Conservation (phyloP, 441 rosid species). For the Erysimum cheiri region DNA sequence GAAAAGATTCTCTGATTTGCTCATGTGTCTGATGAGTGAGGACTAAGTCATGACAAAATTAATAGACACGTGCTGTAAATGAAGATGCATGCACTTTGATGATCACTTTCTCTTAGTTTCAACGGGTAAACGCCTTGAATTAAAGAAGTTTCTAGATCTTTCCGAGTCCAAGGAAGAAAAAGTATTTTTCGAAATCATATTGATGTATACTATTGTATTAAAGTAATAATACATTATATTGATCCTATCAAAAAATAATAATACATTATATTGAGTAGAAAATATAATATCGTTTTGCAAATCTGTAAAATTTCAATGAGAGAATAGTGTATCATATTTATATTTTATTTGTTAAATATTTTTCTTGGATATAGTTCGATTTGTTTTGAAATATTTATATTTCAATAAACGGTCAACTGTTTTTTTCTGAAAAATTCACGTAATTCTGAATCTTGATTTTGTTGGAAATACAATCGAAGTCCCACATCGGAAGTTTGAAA, state of each 20-base stretch:
- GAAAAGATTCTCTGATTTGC: constrained; percentile 13
- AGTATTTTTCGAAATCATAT: neutral
- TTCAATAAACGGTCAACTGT: neutral
- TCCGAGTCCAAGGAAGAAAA: neutral
- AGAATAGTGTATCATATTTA: too few species aligned
- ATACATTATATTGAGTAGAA: neutral
- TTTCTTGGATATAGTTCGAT: neutral
- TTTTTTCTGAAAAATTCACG: neutral
- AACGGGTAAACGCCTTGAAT: constrained; percentile 9
- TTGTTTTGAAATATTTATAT: neutral
- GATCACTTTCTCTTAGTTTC: constrained; percentile 33
- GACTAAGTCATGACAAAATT: constrained; percentile 39
- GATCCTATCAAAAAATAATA: too few species aligned
- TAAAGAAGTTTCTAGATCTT: constrained; percentile 29
- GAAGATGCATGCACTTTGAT: constrained; percentile 42
- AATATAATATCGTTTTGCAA: neutral
- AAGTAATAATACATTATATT: too few species aligned
- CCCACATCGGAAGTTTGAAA: too few species aligned
- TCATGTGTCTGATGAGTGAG: constrained; percentile 32
- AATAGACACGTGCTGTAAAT: constrained; percentile 39
- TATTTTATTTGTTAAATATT: too few species aligned
- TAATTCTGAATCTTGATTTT: neutral
- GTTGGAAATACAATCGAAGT: too few species aligned
- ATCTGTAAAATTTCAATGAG: neutral
- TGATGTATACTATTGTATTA: neutral